Evolutionary conservation across 2,329 filamentous ascomycete species (phyloP), one percentile per base, ranked within the genome.

Genomic region (Phaeoacremonium minimum): DNA sequence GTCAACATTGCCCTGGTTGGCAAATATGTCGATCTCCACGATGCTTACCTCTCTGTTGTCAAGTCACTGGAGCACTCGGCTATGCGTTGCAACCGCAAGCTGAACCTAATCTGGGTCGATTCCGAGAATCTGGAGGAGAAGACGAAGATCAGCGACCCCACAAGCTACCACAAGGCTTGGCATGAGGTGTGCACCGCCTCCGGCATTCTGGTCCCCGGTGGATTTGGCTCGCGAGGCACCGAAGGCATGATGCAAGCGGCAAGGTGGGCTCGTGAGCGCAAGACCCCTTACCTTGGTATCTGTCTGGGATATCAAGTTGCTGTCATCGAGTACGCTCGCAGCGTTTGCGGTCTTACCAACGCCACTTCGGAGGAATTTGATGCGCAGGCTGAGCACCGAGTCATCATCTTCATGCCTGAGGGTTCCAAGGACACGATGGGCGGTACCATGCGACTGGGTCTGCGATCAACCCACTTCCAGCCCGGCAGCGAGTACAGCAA

Each of bases 371-470:
- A 79, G 47, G 77, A 82, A 52, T 67, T 80, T 19, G 49, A 67
- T 31, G 57, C 71, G 16, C 54, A 67, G 4, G 75, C 80, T n/a
- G 66, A 79, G 32, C 71, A 89, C 53, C 79, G 77, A 17, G 77
- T 87, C 18, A 80, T 98, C 47, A 77, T 97, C 48, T 91, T 85
- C 65, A 98, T 97, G 93, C 91, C 91, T 3, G 91, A 96, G 51
- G 60, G 55, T 5, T 61, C 57, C 43, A 67, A 64, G 36, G 30
- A 42, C 3, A 42, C 83, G 44, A 73, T 88, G 59, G 85, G 86
- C 43, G 86, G 82, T 19, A 88, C 83, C 4, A 90, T 90, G 86
- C 77, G 85, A 36, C 75, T 90, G 4, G 85, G 86, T 35, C 71
- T 81, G 31, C 77, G 82, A 13, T 71, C 78, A 12, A 87, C 83